A percentile compares a stretch with the other conserved stretches of the same genome.
These are phyloP conservation scores for Zygotorulaspora mrakii DNA, from an alignment of 1,139 yeast species.

Conservation along the genomic window DNA sequence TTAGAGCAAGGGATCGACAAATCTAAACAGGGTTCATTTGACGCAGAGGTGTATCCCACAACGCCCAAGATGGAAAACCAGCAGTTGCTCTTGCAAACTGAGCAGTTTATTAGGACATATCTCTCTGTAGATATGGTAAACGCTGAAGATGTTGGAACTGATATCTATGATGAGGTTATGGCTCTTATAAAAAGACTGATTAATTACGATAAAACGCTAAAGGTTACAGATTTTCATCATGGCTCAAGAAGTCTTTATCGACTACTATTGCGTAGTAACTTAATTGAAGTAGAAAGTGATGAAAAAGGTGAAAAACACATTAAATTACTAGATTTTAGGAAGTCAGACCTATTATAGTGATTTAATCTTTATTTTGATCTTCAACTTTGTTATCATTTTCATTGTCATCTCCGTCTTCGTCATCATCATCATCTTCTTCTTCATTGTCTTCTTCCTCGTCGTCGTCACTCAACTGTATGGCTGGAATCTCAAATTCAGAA, in stretches of 20 bases:
- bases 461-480: slow-evolving; percentile 43
- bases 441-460: slow-evolving; percentile 33
- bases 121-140: slow-evolving; percentile 16
- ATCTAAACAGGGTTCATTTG: slow-evolving; percentile 4
- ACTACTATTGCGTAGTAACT: slow-evolving; percentile 15
- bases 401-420: too few species aligned
- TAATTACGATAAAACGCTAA: slow-evolving; percentile 17
- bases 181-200: slow-evolving; percentile 15
- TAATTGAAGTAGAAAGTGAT: slow-evolving; percentile 7
- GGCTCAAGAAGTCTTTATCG: slow-evolving; percentile 15
- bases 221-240: slow-evolving; percentile 20
- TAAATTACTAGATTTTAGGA: slow-evolving; percentile 13
- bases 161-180: slow-evolving; percentile 8
- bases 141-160: slow-evolving; percentile 9
- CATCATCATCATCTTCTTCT: too few species aligned
- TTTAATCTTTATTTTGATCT: too few species aligned
- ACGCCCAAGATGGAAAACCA: slow-evolving; percentile 11
- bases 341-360: slow-evolving; percentile 8
- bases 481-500: slow-evolving; percentile 57
- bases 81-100: slow-evolving; percentile 9
- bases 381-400: too few species aligned
- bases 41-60: slow-evolving; percentile 6
- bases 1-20: slow-evolving; percentile 6
- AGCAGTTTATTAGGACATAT: slow-evolving; percentile 13
- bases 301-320: slow-evolving; percentile 11